Evolutionary conservation across 169 alveolate genomes (phyloP).

Genomic region (Plasmodium coatneyi): DNA sequence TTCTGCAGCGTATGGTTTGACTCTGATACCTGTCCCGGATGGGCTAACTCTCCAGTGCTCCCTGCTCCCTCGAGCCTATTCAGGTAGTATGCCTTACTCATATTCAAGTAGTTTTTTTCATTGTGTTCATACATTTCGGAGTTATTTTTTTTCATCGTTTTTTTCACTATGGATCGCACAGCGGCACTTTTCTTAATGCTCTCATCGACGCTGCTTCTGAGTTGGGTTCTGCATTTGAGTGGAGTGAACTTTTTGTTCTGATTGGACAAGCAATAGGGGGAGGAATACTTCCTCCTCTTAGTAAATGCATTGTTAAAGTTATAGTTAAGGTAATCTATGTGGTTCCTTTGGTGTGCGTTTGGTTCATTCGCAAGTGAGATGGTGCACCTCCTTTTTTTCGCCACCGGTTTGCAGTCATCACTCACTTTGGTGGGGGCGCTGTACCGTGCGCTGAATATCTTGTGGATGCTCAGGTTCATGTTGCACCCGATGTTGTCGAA

Average conservation of each 20-base stretch:
- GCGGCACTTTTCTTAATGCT: conserved; percentile 54
- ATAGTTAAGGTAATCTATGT: conserved; percentile 25
- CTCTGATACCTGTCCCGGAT: background rate
- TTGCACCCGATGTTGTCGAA: conserved; percentile 7
- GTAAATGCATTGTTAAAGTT: conserved; percentile 47
- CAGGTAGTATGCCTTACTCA: conserved; percentile 10
- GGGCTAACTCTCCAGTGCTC: background rate
- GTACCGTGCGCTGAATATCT: conserved; percentile 21
- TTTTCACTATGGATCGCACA: conserved; percentile 33
- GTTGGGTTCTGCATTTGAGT: conserved; percentile 16
- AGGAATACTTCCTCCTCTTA: conserved; percentile 30
- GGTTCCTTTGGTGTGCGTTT: background rate
- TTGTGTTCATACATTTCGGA: conserved; percentile 9
- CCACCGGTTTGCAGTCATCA: conserved; percentile 24
- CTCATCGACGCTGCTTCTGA: conserved; percentile 46
- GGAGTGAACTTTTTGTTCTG: conserved; percentile 20
- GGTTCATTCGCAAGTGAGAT: conserved; percentile 14
- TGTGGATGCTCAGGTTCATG: conserved; percentile 51
- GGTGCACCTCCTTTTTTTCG: conserved; percentile 56
- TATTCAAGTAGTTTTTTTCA: conserved; percentile 1
- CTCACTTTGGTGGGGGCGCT: conserved; percentile 20
- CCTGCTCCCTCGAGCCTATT: background rate
- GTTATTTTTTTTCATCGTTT: conserved; percentile 16
- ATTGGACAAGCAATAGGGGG: background rate
- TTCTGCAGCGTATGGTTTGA: background rate